Percentiles rank a stretch among this genome's conserved stretches.
Conservation (phyloP, 306 rosid genomes). For the Rosa chinensis region DNA sequence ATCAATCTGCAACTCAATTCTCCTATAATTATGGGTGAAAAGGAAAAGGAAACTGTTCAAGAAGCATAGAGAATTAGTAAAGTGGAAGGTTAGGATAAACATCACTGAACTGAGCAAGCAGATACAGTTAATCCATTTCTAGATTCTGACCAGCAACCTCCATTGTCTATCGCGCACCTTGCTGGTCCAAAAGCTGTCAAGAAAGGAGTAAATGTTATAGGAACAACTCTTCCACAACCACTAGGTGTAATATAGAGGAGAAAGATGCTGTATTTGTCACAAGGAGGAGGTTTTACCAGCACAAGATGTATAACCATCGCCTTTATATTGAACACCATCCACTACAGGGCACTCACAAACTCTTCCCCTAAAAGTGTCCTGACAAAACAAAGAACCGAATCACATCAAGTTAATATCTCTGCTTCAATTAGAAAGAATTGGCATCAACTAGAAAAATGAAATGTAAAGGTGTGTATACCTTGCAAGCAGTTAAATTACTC, state of each 20-base stretch:
- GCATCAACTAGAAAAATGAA: not conserved
- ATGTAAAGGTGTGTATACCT: constrained; percentile 44
- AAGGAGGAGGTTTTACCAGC: constrained; percentile 48
- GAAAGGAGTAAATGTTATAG: constrained; percentile 13
- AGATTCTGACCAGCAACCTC: constrained; percentile 89
- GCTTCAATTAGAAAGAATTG: not conserved
- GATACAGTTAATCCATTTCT: constrained; percentile 50
- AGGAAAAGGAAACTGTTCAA: not conserved
- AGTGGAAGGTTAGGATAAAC: constrained; percentile 21
- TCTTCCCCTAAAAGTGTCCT: constrained; percentile 98
- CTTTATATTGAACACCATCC: constrained; percentile 77
- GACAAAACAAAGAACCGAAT: constrained; percentile 20
- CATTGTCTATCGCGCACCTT: constrained; percentile 76
- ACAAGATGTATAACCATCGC: constrained; percentile 82
- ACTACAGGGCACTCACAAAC: constrained; percentile 88
- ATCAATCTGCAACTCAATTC: not conserved
- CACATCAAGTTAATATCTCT: not conserved
- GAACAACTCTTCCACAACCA: not conserved
- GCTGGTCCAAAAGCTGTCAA: constrained; percentile 90
- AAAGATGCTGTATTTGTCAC: not conserved
- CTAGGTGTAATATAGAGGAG: not conserved
- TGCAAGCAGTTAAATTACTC: constrained; percentile 80
- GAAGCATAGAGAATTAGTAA: not conserved
- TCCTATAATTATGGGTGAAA: not conserved
- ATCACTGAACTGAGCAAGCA: constrained; percentile 94